Base-by-base conservation (phyloP, 345 rosid genomes). In the Eucalyptus melliodora region DNA sequence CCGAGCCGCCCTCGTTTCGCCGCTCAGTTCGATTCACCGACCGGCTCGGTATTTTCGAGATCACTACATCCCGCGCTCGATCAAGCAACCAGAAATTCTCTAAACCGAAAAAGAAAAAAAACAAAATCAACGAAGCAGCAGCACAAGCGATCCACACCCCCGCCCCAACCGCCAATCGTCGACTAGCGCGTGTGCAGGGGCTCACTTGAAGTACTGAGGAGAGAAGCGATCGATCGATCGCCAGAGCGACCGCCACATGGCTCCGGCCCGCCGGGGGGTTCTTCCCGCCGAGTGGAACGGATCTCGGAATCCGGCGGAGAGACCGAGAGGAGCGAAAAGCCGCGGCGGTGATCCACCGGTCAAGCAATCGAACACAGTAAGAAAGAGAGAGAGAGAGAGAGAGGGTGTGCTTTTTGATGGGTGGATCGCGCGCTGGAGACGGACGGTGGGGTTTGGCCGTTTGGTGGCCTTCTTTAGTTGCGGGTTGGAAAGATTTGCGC, bases 221-320 rank as follows among this genome's bases (percentile, higher is more conserved):
- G 97, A 94, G 92, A 94, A 95, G 90, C 97, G 95, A 92, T 94
- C 94, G 88, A 92, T 86, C 91, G 97, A 94, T 89, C 95, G 94
- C 95, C 96, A 92, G 60, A 94, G 88, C 44, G 93, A 93, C 67
- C 94, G 93, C 96, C 96, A 93, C 95, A 93, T 91, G 55, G 89
- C 69, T 77, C 50, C 45, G 53, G 72, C 50, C 50, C 45, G 90
- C 62, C 62, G 62, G 62, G 62, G 60, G 62, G 62, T 24, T 5
- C 30, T 9, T 87, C 87, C 87, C 87, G 42, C 67, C 88, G 37
- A 86, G 45, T 6, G 85, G 85, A 40, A 0, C 85, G 47, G 85
- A 77, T 77, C 85, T 37, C 85, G 85, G 16, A 77, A 77, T 77
- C 85, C 85, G 85, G 85, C 44, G 27, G 83, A 37, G 44, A 21